A percentile compares a stretch with the other conserved stretches of the same genome.
Evolutionary conservation across 805 yeast genomes (phyloP).

Genomic region (Candida schatavii): DNA sequence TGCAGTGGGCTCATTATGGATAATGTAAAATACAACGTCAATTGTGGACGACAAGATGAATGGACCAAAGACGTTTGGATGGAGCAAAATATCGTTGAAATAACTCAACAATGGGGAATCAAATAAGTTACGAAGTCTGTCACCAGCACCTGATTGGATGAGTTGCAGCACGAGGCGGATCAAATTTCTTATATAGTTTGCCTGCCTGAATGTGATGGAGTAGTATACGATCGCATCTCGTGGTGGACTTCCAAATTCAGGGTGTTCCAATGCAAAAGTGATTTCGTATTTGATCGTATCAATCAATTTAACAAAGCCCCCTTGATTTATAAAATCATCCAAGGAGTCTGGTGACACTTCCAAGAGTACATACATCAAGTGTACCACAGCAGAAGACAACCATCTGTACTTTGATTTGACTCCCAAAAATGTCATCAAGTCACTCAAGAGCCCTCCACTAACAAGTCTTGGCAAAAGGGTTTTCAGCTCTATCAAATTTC

Average conservation of each 20-base stretch:
- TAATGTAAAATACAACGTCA: conserved; percentile 63
- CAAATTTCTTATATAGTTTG: conserved; percentile 45
- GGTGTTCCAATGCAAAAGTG: conserved; percentile 57
- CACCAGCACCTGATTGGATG: conserved; percentile 75
- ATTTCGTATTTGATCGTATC: conserved; percentile 63
- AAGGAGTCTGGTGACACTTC: conserved; percentile 48
- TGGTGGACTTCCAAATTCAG: conserved; percentile 57
- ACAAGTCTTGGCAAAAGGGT: conserved; percentile 55
- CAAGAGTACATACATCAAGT: conserved; percentile 49
- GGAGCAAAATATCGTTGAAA: conserved; percentile 53
- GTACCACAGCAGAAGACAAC: conserved; percentile 62
- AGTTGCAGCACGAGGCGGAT: conserved; percentile 63
- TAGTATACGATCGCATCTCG: conserved; percentile 48
- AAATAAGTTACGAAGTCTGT: conserved; percentile 76
- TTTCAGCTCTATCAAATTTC: conserved; percentile 53
- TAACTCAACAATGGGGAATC: conserved; percentile 76
- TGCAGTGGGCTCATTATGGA: conserved; percentile 90
- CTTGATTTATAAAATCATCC: conserved; percentile 58
- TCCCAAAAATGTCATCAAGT: conserved; percentile 59
- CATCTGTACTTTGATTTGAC: conserved; percentile 50
- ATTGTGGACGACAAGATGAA: conserved; percentile 58
- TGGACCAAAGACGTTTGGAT: conserved; percentile 66
- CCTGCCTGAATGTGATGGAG: conserved; percentile 56
- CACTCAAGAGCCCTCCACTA: conserved; percentile 72
- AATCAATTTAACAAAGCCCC: conserved; percentile 66